A percentile compares a stretch with the other conserved stretches of the same genome.
Conservation (phyloP, 2,329 filamentous ascomycete species). For the Hymenotorrendiella dingleyae region DNA sequence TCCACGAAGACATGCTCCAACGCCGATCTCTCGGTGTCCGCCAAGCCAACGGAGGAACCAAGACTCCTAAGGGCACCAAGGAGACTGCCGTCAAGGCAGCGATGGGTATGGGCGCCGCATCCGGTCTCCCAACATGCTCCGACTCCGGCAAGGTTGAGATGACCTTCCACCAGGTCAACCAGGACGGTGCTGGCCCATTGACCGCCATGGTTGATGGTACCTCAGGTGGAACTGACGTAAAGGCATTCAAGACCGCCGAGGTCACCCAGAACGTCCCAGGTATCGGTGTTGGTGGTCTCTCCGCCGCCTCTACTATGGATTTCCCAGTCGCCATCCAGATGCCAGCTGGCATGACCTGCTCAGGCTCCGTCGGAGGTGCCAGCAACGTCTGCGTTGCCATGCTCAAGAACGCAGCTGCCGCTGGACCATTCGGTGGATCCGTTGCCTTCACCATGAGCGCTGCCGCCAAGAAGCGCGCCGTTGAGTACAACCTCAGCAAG, state of each 20-base stretch:
- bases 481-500: constrained; percentile 43
- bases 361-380: constrained; percentile 51
- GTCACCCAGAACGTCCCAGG: constrained; percentile 59
- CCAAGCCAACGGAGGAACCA: constrained; percentile 36
- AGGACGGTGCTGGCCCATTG: constrained; percentile 62
- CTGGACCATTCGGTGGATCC: constrained; percentile 62
- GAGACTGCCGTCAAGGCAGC: constrained; percentile 50
- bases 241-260: constrained; percentile 53
- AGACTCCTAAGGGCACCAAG: constrained; percentile 39
- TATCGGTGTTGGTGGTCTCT: constrained; percentile 49
- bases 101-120: constrained; percentile 47
- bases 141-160: constrained; percentile 57
- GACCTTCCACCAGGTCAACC: constrained; percentile 66
- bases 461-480: constrained; percentile 53
- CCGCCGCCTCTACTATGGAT: constrained; percentile 53
- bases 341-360: constrained; percentile 62
- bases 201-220: constrained; percentile 55
- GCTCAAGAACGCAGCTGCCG: constrained; percentile 54
- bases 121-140: constrained; percentile 51
- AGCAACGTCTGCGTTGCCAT: constrained; percentile 60
- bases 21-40: constrained; percentile 28
- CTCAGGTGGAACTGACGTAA: constrained; percentile 54
- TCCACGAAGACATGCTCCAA: constrained; percentile 63
- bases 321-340: constrained; percentile 61
- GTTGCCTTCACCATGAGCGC: constrained; percentile 58